phyloP scores from a whole-genome alignment of 2,329 filamentous ascomycete genomes.

The Phaeosphaeriaceae sp. region DNA sequence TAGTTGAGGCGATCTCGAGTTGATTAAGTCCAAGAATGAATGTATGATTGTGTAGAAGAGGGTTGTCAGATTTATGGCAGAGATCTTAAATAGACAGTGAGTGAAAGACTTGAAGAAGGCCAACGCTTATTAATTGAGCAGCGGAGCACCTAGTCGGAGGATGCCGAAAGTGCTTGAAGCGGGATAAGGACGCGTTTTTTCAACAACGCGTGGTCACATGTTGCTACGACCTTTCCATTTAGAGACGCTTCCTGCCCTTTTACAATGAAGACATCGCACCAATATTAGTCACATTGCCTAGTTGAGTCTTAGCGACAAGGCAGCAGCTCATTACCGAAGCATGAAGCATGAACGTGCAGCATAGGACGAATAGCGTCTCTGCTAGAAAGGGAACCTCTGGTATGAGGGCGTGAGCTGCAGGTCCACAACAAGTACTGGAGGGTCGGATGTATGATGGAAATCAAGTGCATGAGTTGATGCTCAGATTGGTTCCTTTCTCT shows the following conservation, averaged over 20 bases:
- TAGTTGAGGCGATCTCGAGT: neutral
- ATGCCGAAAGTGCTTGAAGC: neutral
- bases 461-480: neutral
- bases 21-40: no score
- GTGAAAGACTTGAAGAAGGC: neutral
- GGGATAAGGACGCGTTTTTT: constrained; percentile 14
- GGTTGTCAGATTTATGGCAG: no score
- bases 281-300: neutral
- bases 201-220: constrained; percentile 37
- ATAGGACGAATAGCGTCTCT: neutral
- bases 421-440: neutral
- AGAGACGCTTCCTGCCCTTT: neutral
- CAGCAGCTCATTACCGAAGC: neutral
- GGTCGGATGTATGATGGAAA: neutral
- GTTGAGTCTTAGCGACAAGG: neutral
- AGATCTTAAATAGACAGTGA: neutral
- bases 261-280: neutral
- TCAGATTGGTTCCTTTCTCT: neutral
- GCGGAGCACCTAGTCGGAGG: neutral
- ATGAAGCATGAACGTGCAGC: neutral
- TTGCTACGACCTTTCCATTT: constrained; percentile 2
- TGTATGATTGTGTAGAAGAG: no score
- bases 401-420: neutral
- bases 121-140: neutral
- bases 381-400: neutral